phyloP scores from a whole-genome alignment of 768 basidiomycete genomes.

The Lentinus brumalis region DNA sequence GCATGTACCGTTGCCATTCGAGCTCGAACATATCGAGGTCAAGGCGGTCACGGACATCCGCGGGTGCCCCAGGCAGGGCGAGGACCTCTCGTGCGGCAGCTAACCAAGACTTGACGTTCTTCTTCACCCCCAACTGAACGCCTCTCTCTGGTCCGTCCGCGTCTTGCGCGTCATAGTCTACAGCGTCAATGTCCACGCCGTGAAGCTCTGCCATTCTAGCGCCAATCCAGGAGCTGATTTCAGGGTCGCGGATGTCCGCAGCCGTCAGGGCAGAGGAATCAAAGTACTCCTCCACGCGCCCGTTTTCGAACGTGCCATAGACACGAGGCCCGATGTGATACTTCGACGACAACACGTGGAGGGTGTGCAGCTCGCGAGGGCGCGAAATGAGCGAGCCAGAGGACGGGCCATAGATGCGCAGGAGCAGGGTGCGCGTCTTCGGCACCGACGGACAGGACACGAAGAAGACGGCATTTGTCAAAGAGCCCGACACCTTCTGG shows the following conservation, averaged over 20 bases:
- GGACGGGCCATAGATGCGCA: slow-evolving; percentile 91
- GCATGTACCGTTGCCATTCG: slow-evolving; percentile 69
- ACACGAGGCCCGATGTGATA: slow-evolving; percentile 91
- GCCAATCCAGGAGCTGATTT: slow-evolving; percentile 85
- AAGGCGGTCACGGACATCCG: slow-evolving; percentile 50
- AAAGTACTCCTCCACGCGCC: slow-evolving; percentile 95
- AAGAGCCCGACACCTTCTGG: slow-evolving; percentile 83
- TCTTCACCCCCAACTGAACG: slow-evolving; percentile 61
- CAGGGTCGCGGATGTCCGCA: slow-evolving; percentile 73
- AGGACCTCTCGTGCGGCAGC: slow-evolving; percentile 74
- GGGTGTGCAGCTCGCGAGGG: slow-evolving; percentile 78
- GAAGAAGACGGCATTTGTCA: slow-evolving; percentile 98
- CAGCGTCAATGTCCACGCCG: slow-evolving; percentile 76
- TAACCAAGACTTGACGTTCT: slow-evolving; percentile 75
- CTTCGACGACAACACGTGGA: slow-evolving; percentile 85
- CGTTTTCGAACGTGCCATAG: slow-evolving; percentile 94
- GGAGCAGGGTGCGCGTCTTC: slow-evolving; percentile 66
- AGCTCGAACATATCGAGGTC: slow-evolving; percentile 63
- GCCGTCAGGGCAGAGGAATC: slow-evolving; percentile 81
- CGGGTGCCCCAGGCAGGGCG: slow-evolving; percentile 52
- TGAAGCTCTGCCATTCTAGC: slow-evolving; percentile 96
- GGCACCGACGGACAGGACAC: slow-evolving; percentile 68
- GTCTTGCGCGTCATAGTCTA: slow-evolving; percentile 50
- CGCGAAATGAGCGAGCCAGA: slow-evolving; percentile 88
- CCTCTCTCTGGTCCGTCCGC: slow-evolving; percentile 45